Conservation (phyloP, 371 early-diverging fungal genomes). For the Rhizopus stolonifer region DNA sequence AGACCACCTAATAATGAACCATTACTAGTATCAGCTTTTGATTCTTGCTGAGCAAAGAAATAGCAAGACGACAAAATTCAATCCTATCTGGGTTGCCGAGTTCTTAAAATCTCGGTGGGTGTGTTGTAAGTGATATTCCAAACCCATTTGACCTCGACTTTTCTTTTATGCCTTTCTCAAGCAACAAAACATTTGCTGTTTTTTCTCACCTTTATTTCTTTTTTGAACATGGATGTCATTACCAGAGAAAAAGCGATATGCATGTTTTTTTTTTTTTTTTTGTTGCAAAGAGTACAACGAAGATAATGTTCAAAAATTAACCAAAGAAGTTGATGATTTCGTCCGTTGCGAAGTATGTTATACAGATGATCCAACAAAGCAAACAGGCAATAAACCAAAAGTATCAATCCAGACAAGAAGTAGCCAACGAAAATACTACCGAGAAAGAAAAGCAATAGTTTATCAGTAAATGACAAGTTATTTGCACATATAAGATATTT, state of each 20-base stretch:
- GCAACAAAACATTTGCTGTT: neutral
- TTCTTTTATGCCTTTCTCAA: neutral
- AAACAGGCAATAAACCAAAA: slow-evolving; percentile 12
- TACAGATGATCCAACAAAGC: slow-evolving; percentile 11
- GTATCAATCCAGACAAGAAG: slow-evolving; percentile 3
- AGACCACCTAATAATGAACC: too few relatives aligned
- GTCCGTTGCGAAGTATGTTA: slow-evolving; percentile 15
- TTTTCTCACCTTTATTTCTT: neutral
- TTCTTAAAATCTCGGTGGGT: too few relatives aligned
- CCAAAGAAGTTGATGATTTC: slow-evolving; percentile 18
- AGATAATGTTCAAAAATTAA: slow-evolving; percentile 14
- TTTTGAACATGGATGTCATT: neutral
- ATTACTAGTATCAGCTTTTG: too few relatives aligned
- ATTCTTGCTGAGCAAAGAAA: too few relatives aligned
- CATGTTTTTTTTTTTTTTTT: too few relatives aligned
- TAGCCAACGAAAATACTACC: slow-evolving; percentile 6
- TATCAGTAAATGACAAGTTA: slow-evolving; percentile 5
- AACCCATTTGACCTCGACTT: neutral
- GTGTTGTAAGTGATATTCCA: too few relatives aligned
- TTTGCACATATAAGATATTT: slow-evolving; percentile 14
- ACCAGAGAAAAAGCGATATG: neutral
- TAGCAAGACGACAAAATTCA: too few relatives aligned
- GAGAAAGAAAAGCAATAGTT: slow-evolving; percentile 8
- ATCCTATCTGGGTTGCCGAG: too few relatives aligned
- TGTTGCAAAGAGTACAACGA: slow-evolving; percentile 18